These are phyloP conservation scores for Coemansia furcata DNA, from an alignment of 192 early-diverging fungal genomes.

Conservation along the genomic window DNA sequence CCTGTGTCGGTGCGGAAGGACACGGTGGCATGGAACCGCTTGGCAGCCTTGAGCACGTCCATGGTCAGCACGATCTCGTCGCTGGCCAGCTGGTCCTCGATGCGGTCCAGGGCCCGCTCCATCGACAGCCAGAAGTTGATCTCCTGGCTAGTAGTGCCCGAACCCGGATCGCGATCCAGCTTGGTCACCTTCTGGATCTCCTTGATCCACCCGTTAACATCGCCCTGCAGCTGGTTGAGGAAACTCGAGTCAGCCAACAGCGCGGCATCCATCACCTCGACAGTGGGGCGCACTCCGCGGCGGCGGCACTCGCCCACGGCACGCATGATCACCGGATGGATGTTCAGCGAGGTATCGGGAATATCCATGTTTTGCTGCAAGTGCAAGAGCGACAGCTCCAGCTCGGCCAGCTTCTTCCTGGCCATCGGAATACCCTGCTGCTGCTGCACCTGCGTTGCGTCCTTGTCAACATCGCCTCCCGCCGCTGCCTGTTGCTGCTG, in stretches of 20 bases:
- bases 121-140: conserved; percentile 99
- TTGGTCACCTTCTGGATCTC: conserved; percentile 99
- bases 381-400: conserved; percentile 91
- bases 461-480: conserved; percentile 61
- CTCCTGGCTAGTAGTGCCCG: conserved; percentile 93
- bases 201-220: conserved; percentile 98
- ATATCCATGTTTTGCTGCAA: conserved; percentile 99
- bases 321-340: conserved; percentile 79
- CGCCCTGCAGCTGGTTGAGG: conserved; percentile 90
- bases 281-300: conserved; percentile 62
- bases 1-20: conserved; percentile 97
- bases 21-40: conserved; percentile 97
- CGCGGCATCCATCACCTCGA: conserved; percentile 69
- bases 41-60: conserved; percentile 92
- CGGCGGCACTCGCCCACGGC: conserved; percentile 70
- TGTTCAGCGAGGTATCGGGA: conserved; percentile 83
- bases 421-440: conserved; percentile 85
- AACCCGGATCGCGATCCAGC: conserved; percentile 85
- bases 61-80: conserved; percentile 88
- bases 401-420: conserved; percentile 98
- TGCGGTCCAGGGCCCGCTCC: conserved; percentile 88
- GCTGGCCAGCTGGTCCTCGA: conserved; percentile 93
- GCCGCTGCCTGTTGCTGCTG: conserved; percentile 18
- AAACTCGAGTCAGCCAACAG: conserved; percentile 80
- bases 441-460: conserved; percentile 26